Base-by-base conservation (phyloP, 176 grass and related monocot species). In the Cymbopogon citratus region DNA sequence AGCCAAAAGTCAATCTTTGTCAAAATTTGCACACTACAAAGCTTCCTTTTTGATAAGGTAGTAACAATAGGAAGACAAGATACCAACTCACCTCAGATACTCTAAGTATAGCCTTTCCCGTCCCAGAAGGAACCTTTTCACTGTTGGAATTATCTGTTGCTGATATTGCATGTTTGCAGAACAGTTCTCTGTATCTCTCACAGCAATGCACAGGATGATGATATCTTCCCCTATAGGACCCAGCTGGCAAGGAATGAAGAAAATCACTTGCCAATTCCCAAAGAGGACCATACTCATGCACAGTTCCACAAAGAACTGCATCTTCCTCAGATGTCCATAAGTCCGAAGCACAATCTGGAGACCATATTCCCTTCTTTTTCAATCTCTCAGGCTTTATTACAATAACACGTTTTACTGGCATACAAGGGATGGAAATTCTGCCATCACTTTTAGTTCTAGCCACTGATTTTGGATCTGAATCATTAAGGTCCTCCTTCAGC, bases 141-240 rank as follows among this genome's bases (percentile, higher is more conserved):
- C 62, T 85, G 81, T 87, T 91, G 73, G 92, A 60, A 85, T 85
- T 87, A 62, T 99, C 96, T 76, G 86, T 69, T 43, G 86, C 74
- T 43, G 95, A 86, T 39, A 93, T 77, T 59, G 93, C 85, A 93
- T 99, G 82, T 56, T 99, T 99, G 80, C 92, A 99, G 81, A 99
- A 88, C 46, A 99, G 78, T 91, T 99, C 96, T 60, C 96, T 81
- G 72, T 95, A 99, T 82, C 96, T 90, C 83, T 99, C 96, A 78
- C 92, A 95, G 52, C 96, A 99, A 89, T 99, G 92, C 25, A 93
- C 87, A 73, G 93, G 96, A 86, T 99, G 92, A 41, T 80, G 93
- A 76, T 84, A 93, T 78, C 93, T 87, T 57, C 96, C 96, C 69
- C 89, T 87, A 67, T 91, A 95, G 72, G 87, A 81, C 72, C 90